Evolutionary conservation across 1,139 yeast species (phyloP), one percentile per base, ranked within the genome.

Genomic region (Hyphopichia wangnamkhiaoensis): DNA sequence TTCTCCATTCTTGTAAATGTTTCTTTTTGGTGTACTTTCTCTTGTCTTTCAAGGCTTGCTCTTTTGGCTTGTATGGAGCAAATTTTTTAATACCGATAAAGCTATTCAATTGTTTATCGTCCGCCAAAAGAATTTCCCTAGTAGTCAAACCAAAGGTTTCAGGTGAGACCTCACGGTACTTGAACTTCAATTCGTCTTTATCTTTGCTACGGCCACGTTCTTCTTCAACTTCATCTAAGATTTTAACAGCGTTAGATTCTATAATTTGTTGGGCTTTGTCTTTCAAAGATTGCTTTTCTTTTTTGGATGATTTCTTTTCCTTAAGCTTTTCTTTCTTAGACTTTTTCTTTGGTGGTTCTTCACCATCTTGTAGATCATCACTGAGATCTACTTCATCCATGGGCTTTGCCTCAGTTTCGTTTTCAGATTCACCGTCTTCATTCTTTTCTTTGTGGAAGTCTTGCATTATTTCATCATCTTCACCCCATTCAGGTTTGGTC

Each of bases 141-240:
- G 94, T 77, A 0, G 89, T 75, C 40, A 94, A 74, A 8, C 98
- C 98, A 65, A 80, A 94, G 9, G 91, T 68, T 54, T 94, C 98
- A 3, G 99, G 98, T 0, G 96, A 90, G 3, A 93, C 98, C 53
- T 90, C 96, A 52, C 98, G 79, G 60, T 94, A 94, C 54, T 82
- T 82, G 74, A 93, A 93, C 42, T 72, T 76, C 34, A 78, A 51
- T 15, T 68, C 75, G 19, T 65, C 74, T 2, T 62, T 64, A 13
- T 66, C 66, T 51, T 35, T 61, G 45, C 65, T 62, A 18, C 84
- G 75, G 30, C 73, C 79, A 55, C 83, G 71, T 53, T 81, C 87
- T 49, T 84, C 84, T 43, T 78, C 82, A 23, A 79, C 79, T 39
- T 85, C 84, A 43, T 84, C 87, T 23, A 80, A 76, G 33, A 82